Conservation (phyloP, 2,329 filamentous ascomycete species). For the Allantophomopsis lycopodina region DNA sequence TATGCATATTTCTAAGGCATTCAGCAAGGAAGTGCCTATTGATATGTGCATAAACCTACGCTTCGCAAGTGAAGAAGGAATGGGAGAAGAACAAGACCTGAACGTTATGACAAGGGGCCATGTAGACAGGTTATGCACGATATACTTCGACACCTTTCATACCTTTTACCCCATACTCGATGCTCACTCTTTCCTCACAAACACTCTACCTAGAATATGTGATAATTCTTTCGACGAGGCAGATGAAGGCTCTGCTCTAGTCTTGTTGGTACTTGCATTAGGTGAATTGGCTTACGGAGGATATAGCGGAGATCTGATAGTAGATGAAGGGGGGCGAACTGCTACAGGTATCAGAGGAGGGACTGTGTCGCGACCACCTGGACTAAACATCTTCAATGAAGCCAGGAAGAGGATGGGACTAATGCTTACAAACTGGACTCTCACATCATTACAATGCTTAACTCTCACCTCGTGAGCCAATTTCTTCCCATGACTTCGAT, state of each 20-base stretch:
- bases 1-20: neutral
- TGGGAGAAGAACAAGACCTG: neutral
- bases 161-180: neutral
- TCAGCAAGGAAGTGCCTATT: neutral
- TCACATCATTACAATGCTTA: neutral
- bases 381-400: constrained; percentile 1
- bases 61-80: neutral
- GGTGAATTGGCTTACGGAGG: constrained; percentile 1
- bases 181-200: neutral
- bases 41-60: neutral
- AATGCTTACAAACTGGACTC: neutral
- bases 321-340: neutral
- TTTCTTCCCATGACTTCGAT: neutral
- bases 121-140: neutral
- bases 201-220: neutral
- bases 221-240: neutral
- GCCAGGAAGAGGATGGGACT: constrained; percentile 1
- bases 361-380: neutral
- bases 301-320: neutral
- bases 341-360: constrained; percentile 1
- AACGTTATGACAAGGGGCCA: neutral
- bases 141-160: neutral
- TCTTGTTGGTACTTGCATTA: constrained; percentile 1
- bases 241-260: too few species aligned
- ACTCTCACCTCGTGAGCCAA: constrained; percentile 1